phyloP scores from a whole-genome alignment of 805 yeast genomes.

The Saturnispora hagleri region DNA sequence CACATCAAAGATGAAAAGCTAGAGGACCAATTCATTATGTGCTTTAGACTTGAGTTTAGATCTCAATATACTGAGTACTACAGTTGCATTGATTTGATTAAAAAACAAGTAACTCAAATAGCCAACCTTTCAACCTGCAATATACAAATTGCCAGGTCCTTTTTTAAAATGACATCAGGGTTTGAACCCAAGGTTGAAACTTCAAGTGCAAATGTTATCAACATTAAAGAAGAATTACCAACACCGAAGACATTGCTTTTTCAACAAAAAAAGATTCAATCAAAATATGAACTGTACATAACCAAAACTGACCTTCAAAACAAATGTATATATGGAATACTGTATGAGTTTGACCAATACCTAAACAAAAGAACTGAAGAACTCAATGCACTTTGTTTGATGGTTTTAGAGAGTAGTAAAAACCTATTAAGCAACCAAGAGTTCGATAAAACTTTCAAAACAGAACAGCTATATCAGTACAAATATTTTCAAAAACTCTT shows the following conservation, averaged over 20 bases:
- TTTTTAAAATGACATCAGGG: constrained; percentile 6
- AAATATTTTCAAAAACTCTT: constrained; percentile 2
- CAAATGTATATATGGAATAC: constrained; percentile 10
- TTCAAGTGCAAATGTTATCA: too few relatives aligned
- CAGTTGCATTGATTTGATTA: constrained; percentile 8
- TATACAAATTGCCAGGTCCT: constrained; percentile 9
- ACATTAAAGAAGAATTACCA: background rate
- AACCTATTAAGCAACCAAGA: background rate
- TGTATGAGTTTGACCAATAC: constrained; percentile 14
- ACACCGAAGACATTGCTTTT: constrained; percentile 21
- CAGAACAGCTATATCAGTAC: constrained; percentile 1
- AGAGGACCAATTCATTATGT: constrained; percentile 17
- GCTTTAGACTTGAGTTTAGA: constrained; percentile 14
- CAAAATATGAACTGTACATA: constrained; percentile 19
- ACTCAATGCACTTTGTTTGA: constrained; percentile 3
- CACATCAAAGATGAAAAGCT: constrained; percentile 9
- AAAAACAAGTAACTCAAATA: constrained; percentile 10
- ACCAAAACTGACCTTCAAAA: constrained; percentile 17
- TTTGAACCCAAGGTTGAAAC: background rate
- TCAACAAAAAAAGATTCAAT: constrained; percentile 18
- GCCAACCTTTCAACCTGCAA: constrained; percentile 10
- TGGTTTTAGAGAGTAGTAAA: constrained; percentile 4
- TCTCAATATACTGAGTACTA: constrained; percentile 1
- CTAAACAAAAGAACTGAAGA: constrained; percentile 9
- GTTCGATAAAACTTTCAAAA: background rate